Evolutionary conservation across 805 yeast species (phyloP), one percentile per base, ranked within the genome.

Genomic region (Barnettozyma salicaria): DNA sequence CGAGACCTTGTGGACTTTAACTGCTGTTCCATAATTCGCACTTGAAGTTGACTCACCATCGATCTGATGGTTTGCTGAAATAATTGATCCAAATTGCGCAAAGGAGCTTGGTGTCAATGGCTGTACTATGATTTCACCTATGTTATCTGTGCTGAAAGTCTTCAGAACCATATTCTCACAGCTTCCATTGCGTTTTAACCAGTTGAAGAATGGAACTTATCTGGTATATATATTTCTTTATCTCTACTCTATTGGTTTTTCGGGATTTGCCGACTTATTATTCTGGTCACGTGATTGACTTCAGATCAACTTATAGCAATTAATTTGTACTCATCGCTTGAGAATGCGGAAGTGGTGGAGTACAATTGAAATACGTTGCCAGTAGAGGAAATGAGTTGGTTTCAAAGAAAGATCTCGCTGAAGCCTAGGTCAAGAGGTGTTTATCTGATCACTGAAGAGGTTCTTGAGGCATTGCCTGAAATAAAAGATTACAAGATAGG

Each of bases 1-100:
- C 1, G 92, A 78, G 5, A 88, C 92, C 43, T 79, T 70, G 44
- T 74, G 75, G 31, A 86, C 58, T 51, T 89, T 89, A 5, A 73
- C 65, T 2, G 97, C 97, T 2, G 97, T 89, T n/a, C 97, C 97
- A 53, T 89, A 88, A 60, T 89, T 89, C 5, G 96, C 97, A 16
- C 71, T 61, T 5, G 71, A 55, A 22, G 68, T 27, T 7, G 26
- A 56, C 26, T 58, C 53, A 34, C 68, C 62, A 19, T 34, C 53
- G 20, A 84, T 65, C 58, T 85, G 94, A 49, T 86, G 83, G 42
- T 73, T 74, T 4, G 94, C 84, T 19, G 92, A 81, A 29, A 88
- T 74, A 9, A 85, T 78, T 1, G 81, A 76, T 2, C 97, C 97
- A 55, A 68, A 88, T 3, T 68, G 67, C 1, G 72, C 71, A 52